A percentile compares a stretch with the other conserved stretches of the same genome.
Evolutionary conservation across 2,329 filamentous ascomycete species (phyloP).

Genomic region (Diaporthe ilicicola): DNA sequence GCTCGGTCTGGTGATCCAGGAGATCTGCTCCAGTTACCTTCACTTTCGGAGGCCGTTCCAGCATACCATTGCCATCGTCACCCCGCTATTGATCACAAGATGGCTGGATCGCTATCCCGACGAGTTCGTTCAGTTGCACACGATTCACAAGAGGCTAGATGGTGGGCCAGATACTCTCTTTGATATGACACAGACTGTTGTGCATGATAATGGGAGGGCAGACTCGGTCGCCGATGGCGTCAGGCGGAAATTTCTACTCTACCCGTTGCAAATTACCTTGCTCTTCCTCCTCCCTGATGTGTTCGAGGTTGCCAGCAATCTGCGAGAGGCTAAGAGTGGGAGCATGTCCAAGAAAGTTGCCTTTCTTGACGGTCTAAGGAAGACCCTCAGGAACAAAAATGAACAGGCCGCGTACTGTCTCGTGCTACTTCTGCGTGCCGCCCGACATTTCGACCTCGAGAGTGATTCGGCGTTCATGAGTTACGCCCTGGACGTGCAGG

Average conservation of each 20-base stretch:
- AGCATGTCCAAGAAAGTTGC: conserved; percentile 72
- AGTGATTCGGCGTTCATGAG: conserved; percentile 71
- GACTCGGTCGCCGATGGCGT: conserved; percentile 57
- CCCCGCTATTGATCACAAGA: conserved; percentile 69
- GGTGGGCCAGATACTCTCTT: conserved; percentile 73
- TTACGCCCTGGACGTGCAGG: conserved; percentile 75
- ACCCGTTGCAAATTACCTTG: conserved; percentile 69
- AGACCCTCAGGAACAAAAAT: conserved; percentile 69
- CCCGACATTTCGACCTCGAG: conserved; percentile 70
- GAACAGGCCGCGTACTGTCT: conserved; percentile 74
- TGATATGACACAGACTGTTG: conserved; percentile 71
- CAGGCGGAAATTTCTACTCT: conserved; percentile 63
- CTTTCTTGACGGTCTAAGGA: conserved; percentile 70
- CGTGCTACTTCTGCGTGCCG: conserved; percentile 68
- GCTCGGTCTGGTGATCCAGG: conserved; percentile 69
- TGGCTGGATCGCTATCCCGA: conserved; percentile 73
- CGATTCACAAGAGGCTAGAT: conserved; percentile 68
- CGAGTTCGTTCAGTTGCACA: conserved; percentile 72
- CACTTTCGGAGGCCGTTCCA: conserved; percentile 72
- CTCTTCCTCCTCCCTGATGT: conserved; percentile 73
- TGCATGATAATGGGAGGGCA: conserved; percentile 31
- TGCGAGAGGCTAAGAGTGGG: conserved; percentile 69
- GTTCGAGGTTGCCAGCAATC: conserved; percentile 74
- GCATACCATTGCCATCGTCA: conserved; percentile 67
- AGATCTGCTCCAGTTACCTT: conserved; percentile 72